Percentiles rank a stretch among this genome's conserved stretches.
These are phyloP conservation scores for Spiromyces aspiralis DNA, from an alignment of 371 early-diverging fungal species.

Conservation along the genomic window DNA sequence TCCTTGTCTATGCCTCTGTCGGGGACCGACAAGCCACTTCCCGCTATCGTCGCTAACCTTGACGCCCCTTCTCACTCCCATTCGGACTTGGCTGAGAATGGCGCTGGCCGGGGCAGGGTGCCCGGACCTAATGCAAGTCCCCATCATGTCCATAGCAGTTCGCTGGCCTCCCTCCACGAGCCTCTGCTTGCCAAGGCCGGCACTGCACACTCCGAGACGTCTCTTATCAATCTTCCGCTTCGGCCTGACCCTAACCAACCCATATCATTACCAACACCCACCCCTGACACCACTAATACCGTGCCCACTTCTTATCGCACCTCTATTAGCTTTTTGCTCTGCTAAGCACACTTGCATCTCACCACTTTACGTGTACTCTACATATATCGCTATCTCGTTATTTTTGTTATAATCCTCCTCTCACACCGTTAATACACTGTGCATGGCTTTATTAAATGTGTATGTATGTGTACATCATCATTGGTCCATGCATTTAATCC, in stretches of 20 bases:
- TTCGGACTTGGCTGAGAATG: neutral
- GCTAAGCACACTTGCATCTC: too few relatives aligned
- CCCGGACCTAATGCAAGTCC: neutral
- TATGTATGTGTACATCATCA: too few relatives aligned
- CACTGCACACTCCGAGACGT: neutral
- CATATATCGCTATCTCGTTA: too few relatives aligned
- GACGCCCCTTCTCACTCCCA: neutral
- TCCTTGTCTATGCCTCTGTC: neutral
- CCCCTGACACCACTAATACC: neutral
- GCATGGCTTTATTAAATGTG: too few relatives aligned
- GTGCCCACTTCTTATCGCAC: neutral
- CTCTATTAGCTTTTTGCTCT: neutral
- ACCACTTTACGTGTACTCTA: too few relatives aligned
- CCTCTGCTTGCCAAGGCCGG: neutral
- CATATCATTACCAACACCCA: neutral
- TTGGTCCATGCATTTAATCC: too few relatives aligned
- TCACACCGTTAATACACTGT: too few relatives aligned
- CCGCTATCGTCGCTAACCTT: too few relatives aligned
- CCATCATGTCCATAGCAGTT: neutral
- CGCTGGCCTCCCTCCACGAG: neutral
- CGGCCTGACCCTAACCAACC: neutral
- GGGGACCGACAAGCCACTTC: too few relatives aligned
- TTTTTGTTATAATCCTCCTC: too few relatives aligned
- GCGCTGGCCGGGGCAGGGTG: neutral
- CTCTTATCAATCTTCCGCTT: neutral